Conservation (phyloP, 371 early-diverging fungal species). For the Polyrhizophydium stewartii region DNA sequence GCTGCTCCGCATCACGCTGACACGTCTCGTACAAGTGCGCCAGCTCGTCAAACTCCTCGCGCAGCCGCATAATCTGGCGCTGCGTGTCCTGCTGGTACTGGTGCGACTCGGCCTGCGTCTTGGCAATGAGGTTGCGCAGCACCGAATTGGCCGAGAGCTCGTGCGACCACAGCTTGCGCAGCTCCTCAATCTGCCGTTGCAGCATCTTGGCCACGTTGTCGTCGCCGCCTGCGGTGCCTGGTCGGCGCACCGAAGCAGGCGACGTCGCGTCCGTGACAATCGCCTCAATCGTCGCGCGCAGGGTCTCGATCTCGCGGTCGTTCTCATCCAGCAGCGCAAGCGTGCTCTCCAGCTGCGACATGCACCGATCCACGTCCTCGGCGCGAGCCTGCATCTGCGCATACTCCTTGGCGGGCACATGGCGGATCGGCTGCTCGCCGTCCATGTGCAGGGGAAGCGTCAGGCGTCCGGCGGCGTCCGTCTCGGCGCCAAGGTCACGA, state of each 20-base stretch:
- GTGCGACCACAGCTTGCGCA: conserved; percentile 38
- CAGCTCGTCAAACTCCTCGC: conserved; percentile 38
- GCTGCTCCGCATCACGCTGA: conserved; percentile 11
- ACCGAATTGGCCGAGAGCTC: conserved; percentile 32
- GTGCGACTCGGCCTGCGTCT: conserved; percentile 32
- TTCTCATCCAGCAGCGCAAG: conserved; percentile 32
- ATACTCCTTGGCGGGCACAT: conserved; percentile 22
- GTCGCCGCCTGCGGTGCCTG: background rate
- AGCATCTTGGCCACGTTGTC: background rate
- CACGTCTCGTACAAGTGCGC: conserved; percentile 23
- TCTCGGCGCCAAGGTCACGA: background rate
- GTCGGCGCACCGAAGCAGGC: background rate
- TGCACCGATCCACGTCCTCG: conserved; percentile 17
- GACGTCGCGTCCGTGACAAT: conserved; percentile 11
- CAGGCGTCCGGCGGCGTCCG: background rate
- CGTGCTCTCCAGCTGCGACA: conserved; percentile 25
- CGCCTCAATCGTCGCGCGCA: conserved; percentile 27
- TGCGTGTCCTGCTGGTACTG: conserved; percentile 22
- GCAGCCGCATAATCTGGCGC: conserved; percentile 13
- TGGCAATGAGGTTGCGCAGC: conserved; percentile 31
- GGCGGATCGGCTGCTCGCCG: background rate
- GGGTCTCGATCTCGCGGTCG: conserved; percentile 22
- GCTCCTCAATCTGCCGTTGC: conserved; percentile 33
- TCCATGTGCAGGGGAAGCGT: background rate
- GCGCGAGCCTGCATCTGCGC: conserved; percentile 27